phyloP scores from a whole-genome alignment of 345 rosid species.

The Linum usitatissimum region DNA sequence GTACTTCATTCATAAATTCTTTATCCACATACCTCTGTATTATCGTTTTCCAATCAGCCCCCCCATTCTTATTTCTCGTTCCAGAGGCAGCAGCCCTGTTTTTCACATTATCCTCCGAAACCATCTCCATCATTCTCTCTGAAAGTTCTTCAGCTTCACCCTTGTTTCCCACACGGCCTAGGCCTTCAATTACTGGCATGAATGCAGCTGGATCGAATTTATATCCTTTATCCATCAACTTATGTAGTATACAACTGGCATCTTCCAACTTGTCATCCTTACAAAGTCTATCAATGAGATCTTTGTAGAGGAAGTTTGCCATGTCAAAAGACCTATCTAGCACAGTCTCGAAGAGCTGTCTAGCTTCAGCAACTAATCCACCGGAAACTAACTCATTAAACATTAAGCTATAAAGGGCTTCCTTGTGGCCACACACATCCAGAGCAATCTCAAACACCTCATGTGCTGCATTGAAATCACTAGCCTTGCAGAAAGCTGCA shows the following conservation, averaged over 20 bases:
- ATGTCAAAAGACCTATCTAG: slow-evolving; percentile 51
- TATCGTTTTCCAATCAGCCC: slow-evolving; percentile 50
- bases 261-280: slow-evolving; percentile 51
- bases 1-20: not conserved
- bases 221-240: slow-evolving; percentile 59
- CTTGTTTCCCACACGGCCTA: slow-evolving; percentile 53
- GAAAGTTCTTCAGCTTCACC: slow-evolving; percentile 63
- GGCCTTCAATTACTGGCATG: slow-evolving; percentile 85
- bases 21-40: slow-evolving; percentile 52
- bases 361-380: slow-evolving; percentile 53
- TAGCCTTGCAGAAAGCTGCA: slow-evolving; percentile 60
- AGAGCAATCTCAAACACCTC: slow-evolving; percentile 76
- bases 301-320: slow-evolving; percentile 52
- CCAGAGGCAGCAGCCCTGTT: slow-evolving; percentile 29
- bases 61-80: slow-evolving; percentile 28
- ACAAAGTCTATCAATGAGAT: slow-evolving; percentile 61
- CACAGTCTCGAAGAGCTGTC: slow-evolving; percentile 57
- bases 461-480: slow-evolving; percentile 49
- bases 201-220: slow-evolving; percentile 73
- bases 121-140: slow-evolving; percentile 83
- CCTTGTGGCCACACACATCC: slow-evolving; percentile 71
- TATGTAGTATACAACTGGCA: slow-evolving; percentile 49
- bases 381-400: slow-evolving; percentile 68
- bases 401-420: slow-evolving; percentile 63
- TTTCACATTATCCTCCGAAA: slow-evolving; percentile 36